Base-by-base conservation (phyloP, 2,329 filamentous ascomycete genomes). In the Cladophialophora exuberans region DNA sequence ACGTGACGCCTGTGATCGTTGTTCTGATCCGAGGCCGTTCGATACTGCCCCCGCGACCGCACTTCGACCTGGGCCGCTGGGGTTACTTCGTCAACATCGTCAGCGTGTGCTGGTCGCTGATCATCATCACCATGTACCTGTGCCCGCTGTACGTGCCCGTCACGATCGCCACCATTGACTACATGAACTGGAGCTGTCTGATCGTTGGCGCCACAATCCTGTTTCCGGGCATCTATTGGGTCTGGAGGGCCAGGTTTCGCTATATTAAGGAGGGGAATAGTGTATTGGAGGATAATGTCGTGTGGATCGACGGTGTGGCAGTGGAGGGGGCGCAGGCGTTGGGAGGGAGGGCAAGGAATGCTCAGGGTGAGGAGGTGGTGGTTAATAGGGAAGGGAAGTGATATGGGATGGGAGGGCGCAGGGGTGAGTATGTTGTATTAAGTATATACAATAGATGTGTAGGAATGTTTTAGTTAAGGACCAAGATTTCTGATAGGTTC, bases 151-250 rank as follows among this genome's bases (percentile, higher is more conserved):
- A 60, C 45, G 54, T 57, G 51, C 58, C 58, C n/a, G 58, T 60
- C 11, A 60, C 58, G 23, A 49, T 55, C 18, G 41, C 58, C 25
- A 57, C 52, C 6, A 60, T 60, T 33, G 58, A 60, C 54, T 57
- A 58, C 31, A 60, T 60, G 58, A 60, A 60, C 35, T 60, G 58
- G 58, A 50, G 42, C 18, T 57, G 54, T 52, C 30, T 60, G 47
- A 60, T 60, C 26, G 52, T 58, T 17, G 58, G 54, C 6, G 54
- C 58, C 20, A 57, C 55, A 11, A 43, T 60, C 26, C 35, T 60
- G 33, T 60, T 60, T 22, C 58, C 58, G 4, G 58, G 58, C 13
- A 55, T 58, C 28, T 60, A 60, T 42, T 60, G 58, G 58, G 52
- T 60, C 15, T 60, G 58, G 58, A 35, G 54, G 38, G 58, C 57